Percentiles rank a stretch among this genome's conserved stretches.
These are phyloP conservation scores for Chaetomiaceae sp. DNA, from an alignment of 2,329 filamentous ascomycete species.

Conservation along the genomic window DNA sequence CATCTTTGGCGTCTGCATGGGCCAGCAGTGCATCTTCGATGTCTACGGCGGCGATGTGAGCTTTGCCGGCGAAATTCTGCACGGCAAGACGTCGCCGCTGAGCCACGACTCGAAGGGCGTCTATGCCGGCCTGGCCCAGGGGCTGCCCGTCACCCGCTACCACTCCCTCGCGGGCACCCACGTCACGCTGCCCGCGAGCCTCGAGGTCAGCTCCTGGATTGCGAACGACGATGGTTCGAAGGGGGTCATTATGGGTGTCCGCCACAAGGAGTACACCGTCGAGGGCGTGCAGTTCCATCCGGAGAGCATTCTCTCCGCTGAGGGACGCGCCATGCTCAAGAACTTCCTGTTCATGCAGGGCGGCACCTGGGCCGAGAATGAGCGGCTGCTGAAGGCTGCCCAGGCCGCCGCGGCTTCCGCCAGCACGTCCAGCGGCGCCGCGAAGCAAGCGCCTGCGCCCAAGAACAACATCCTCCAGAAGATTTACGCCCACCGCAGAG, in stretches of 20 bases:
- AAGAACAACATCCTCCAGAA: slow-evolving; percentile 82
- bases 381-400: slow-evolving; percentile 43
- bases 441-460: slow-evolving; percentile 25
- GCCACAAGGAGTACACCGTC: slow-evolving; percentile 84
- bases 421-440: slow-evolving; percentile 16
- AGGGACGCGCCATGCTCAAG: slow-evolving; percentile 81
- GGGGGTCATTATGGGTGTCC: slow-evolving; percentile 91
- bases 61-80: slow-evolving; percentile 91
- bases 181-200: slow-evolving; percentile 72
- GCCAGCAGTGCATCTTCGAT: slow-evolving; percentile 96
- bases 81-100: slow-evolving; percentile 92
- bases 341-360: slow-evolving; percentile 87
- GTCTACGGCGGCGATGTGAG: slow-evolving; percentile 87
- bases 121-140: slow-evolving; percentile 72
- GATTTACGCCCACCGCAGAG: slow-evolving; percentile 79
- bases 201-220: slow-evolving; percentile 91
- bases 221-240: slow-evolving; percentile 67
- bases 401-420: slow-evolving; percentile 10
- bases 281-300: slow-evolving; percentile 98
- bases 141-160: slow-evolving; percentile 85
- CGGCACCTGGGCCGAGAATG: slow-evolving; percentile 85
- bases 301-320: slow-evolving; percentile 89
- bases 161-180: slow-evolving; percentile 93
- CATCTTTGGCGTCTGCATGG: slow-evolving; percentile 97
- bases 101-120: slow-evolving; percentile 89